phyloP scores from a whole-genome alignment of 2,329 filamentous ascomycete species.

The Rachicladosporium sp. region DNA sequence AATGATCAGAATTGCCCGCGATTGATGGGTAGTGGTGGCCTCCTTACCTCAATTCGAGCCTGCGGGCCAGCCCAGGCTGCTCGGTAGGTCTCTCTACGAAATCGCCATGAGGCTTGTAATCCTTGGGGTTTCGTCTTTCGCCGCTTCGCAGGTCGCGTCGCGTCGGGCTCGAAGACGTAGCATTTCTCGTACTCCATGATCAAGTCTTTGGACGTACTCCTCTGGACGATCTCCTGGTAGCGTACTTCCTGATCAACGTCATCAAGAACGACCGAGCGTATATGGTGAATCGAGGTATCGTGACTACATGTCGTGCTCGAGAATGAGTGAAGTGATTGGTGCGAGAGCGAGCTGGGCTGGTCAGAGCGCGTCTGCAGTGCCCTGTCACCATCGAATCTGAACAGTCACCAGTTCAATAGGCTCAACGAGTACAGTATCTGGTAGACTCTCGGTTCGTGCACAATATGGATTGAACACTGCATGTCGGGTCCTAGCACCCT shows the following conservation, averaged over 20 bases:
- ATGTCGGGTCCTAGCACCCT: constrained; percentile 5
- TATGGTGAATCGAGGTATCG: no score
- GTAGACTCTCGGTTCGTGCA: no score
- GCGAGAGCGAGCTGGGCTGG: no score
- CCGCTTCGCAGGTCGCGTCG: constrained; percentile 29
- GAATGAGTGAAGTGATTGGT: no score
- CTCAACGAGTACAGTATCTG: no score
- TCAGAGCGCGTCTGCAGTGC: no score
- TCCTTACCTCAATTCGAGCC: constrained; percentile 45
- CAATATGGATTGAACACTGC: constrained; percentile 7
- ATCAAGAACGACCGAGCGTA: no score
- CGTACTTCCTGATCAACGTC: no score
- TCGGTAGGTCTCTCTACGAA: constrained; percentile 50
- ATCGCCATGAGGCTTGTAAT: constrained; percentile 25
- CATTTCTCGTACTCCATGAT: constrained; percentile 38
- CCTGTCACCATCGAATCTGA: no score
- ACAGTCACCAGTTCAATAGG: no score
- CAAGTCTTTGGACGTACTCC: background rate
- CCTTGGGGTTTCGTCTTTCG: constrained; percentile 23
- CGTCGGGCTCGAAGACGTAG: constrained; percentile 31
- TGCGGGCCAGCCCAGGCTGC: constrained; percentile 54
- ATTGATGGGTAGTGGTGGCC: constrained; percentile 27
- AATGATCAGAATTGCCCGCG: constrained; percentile 18
- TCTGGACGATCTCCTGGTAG: no score
- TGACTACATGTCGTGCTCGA: no score